Percentiles rank a stretch among this genome's conserved stretches.
Conservation (phyloP, 78 protist genomes). For the Dictyostelium brefeldianum region DNA sequence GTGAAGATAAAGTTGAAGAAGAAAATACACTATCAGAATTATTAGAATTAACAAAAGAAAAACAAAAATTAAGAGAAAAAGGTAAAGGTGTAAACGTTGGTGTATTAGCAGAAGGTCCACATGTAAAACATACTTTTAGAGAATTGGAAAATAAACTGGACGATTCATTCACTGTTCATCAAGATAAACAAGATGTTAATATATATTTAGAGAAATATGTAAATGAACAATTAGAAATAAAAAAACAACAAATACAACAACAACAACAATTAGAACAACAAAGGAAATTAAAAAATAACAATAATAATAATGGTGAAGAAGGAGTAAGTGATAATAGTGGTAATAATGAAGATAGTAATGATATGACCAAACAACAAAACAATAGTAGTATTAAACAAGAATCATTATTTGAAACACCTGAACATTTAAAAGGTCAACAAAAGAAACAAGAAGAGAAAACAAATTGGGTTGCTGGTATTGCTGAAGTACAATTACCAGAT, state of each 20-base stretch:
- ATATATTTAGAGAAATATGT: constrained; percentile 51
- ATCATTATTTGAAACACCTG: constrained; percentile 67
- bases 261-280: not conserved
- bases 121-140: constrained; percentile 21
- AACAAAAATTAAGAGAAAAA: constrained; percentile 68
- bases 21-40: not conserved
- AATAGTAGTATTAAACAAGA: not conserved
- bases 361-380: not conserved
- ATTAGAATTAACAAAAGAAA: constrained; percentile 67
- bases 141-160: constrained; percentile 60
- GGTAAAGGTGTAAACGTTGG: constrained; percentile 73
- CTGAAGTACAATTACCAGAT: constrained; percentile 53
- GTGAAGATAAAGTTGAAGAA: not conserved
- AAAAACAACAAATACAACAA: not conserved
- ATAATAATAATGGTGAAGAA: not conserved
- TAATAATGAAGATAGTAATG: not conserved
- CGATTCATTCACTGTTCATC: constrained; percentile 39
- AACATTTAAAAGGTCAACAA: constrained; percentile 30
- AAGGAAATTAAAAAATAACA: not conserved
- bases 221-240: constrained; percentile 23
- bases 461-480: constrained; percentile 75
- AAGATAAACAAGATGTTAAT: constrained; percentile 41
- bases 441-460: constrained; percentile 37
- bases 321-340: not conserved
- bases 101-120: constrained; percentile 68